A percentile compares a stretch with the other conserved stretches of the same genome.
These are phyloP conservation scores for Clitoria ternatea DNA, from an alignment of 306 rosid species.

Conservation along the genomic window DNA sequence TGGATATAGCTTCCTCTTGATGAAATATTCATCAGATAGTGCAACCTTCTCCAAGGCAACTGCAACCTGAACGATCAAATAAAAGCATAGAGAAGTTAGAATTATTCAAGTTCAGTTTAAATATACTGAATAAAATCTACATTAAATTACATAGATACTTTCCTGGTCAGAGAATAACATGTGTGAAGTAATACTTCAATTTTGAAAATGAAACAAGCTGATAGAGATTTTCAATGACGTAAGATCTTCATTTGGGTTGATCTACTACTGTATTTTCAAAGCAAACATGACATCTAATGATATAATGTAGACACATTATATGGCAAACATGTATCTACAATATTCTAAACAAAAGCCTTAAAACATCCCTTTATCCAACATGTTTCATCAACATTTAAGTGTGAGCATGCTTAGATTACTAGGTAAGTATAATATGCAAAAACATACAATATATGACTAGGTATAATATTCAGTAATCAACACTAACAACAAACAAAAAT, in stretches of 20 bases:
- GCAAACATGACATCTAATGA: constrained; percentile 10
- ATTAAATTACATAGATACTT: not conserved
- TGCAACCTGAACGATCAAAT: constrained; percentile 54
- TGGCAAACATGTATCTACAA: not conserved
- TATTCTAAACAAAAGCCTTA: not conserved
- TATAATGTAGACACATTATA: not conserved
- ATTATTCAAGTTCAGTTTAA: constrained; percentile 2
- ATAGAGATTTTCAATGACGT: not conserved
- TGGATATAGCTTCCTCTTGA: constrained; percentile 86
- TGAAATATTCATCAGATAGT: constrained; percentile 76
- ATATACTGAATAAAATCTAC: constrained; percentile 9
- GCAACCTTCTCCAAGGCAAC: constrained; percentile 90
- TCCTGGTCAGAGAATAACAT: not conserved
- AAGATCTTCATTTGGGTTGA: not conserved
- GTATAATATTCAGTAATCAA: not conserved
- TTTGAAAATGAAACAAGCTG: not conserved
- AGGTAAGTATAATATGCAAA: not conserved
- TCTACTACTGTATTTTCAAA: not conserved
- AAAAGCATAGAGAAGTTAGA: constrained; percentile 27
- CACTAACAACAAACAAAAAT: not conserved
- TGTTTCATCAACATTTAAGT: not conserved
- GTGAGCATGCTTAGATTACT: not conserved
- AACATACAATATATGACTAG: not conserved
- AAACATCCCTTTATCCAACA: not conserved
- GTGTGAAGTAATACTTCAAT: not conserved